phyloP scores from a whole-genome alignment of 2,329 filamentous ascomycete species.

The Stagonosporopsis rhizophila region DNA sequence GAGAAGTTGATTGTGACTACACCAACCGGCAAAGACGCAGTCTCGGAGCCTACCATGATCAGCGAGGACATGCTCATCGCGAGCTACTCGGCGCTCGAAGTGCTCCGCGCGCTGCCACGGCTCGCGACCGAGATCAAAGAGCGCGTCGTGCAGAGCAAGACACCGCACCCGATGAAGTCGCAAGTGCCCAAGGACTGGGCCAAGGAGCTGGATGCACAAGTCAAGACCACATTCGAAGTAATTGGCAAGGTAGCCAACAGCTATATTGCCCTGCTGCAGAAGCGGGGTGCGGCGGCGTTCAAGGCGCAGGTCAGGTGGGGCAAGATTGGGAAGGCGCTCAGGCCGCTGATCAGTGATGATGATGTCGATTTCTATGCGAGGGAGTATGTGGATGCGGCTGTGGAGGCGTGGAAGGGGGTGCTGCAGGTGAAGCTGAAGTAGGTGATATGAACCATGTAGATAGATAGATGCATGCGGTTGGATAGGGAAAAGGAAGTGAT shows the following conservation, averaged over 20 bases:
- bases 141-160: slow-evolving; percentile 26
- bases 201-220: slow-evolving; percentile 18
- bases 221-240: slow-evolving; percentile 21
- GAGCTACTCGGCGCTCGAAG: slow-evolving; percentile 35
- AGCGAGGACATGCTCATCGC: slow-evolving; percentile 34
- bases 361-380: slow-evolving; percentile 35
- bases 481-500: too few species aligned
- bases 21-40: slow-evolving; percentile 13
- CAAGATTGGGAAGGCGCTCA: slow-evolving; percentile 31
- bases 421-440: slow-evolving; percentile 46
- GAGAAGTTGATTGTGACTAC: slow-evolving; percentile 19
- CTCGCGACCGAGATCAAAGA: slow-evolving; percentile 25
- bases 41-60: slow-evolving; percentile 28
- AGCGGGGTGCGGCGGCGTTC: slow-evolving; percentile 27
- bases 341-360: slow-evolving; percentile 27
- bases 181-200: slow-evolving; percentile 26
- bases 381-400: slow-evolving; percentile 42
- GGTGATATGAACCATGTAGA: neutral
- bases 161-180: slow-evolving; percentile 24
- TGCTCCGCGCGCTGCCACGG: slow-evolving; percentile 24
- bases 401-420: slow-evolving; percentile 42
- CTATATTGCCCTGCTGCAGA: slow-evolving; percentile 32
- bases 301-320: slow-evolving; percentile 34
- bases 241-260: slow-evolving; percentile 23
- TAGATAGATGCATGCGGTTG: too few species aligned